A percentile compares a stretch with the other conserved stretches of the same genome.
Conservation (phyloP, 2,329 filamentous ascomycete genomes). For the Venturia effusa region DNA sequence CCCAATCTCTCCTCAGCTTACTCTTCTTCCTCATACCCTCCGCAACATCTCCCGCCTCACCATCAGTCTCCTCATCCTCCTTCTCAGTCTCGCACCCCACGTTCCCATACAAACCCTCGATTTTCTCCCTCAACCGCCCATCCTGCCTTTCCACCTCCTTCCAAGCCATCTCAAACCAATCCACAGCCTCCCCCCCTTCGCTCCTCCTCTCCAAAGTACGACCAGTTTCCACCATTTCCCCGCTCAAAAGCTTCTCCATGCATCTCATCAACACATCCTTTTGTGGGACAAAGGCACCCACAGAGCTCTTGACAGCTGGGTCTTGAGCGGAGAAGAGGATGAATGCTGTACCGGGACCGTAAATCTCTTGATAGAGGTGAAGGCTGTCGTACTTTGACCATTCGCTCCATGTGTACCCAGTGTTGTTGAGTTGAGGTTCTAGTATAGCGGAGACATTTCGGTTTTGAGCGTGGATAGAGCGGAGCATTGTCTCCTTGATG, state of each 20-base stretch:
- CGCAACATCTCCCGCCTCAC: neutral
- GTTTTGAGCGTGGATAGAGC: neutral
- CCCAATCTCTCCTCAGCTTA: neutral
- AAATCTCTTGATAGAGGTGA: neutral
- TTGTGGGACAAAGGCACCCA: neutral
- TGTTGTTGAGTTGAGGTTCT: neutral
- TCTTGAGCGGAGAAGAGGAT: neutral
- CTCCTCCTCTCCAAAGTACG: too few relatives aligned
- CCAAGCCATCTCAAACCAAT: neutral
- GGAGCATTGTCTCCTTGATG: neutral
- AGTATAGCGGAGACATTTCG: neutral
- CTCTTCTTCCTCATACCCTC: neutral
- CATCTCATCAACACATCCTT: neutral
- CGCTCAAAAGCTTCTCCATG: neutral
- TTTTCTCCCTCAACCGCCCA: neutral
- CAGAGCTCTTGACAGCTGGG: neutral
- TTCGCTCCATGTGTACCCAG: neutral
- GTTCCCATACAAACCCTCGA: neutral
- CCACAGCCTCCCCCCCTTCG: neutral
- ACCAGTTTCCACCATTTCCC: too few relatives aligned
- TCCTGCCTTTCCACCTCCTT: neutral
- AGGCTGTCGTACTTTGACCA: neutral
- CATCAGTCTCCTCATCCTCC: neutral
- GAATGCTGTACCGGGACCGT: neutral
- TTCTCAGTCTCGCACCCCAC: neutral